A percentile compares a stretch with the other conserved stretches of the same genome.
phyloP scores from a whole-genome alignment of 2,329 filamentous ascomycete genomes.

The Alternaria conjuncta region DNA sequence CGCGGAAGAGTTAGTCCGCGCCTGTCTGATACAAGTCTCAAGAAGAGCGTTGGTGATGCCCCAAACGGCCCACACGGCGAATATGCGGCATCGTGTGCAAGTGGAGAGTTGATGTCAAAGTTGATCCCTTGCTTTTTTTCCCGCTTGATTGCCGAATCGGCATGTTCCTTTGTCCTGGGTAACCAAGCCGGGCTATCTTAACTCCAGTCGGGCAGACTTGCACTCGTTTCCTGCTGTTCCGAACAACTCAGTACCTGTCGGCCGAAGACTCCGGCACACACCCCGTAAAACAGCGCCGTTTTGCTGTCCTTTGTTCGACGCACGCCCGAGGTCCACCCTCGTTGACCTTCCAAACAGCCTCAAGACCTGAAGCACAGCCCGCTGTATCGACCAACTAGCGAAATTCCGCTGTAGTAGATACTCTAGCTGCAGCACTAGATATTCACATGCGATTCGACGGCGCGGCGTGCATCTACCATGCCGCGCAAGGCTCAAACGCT shows the following conservation, averaged over 20 bases:
- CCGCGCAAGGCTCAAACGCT: neutral
- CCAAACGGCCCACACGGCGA: neutral
- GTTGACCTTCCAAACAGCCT: constrained; percentile 2
- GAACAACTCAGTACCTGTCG: neutral
- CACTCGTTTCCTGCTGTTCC: neutral
- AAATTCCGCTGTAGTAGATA: neutral
- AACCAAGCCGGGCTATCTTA: neutral
- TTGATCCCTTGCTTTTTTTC: neutral
- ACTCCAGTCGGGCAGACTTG: neutral
- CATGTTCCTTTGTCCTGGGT: neutral
- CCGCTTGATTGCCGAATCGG: neutral
- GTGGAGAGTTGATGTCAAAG: neutral
- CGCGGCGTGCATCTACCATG: neutral
- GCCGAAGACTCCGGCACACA: neutral
- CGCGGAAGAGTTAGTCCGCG: neutral
- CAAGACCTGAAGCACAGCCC: neutral
- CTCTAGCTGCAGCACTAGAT: neutral
- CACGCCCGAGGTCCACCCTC: neutral
- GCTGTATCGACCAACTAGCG: neutral
- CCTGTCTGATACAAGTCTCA: neutral
- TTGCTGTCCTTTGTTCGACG: neutral
- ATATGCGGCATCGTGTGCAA: constrained; percentile 3
- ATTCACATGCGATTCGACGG: neutral
- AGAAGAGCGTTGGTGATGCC: neutral
- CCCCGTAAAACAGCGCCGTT: neutral